phyloP scores from a whole-genome alignment of 441 rosid species.

The Raphanus hybrid region DNA sequence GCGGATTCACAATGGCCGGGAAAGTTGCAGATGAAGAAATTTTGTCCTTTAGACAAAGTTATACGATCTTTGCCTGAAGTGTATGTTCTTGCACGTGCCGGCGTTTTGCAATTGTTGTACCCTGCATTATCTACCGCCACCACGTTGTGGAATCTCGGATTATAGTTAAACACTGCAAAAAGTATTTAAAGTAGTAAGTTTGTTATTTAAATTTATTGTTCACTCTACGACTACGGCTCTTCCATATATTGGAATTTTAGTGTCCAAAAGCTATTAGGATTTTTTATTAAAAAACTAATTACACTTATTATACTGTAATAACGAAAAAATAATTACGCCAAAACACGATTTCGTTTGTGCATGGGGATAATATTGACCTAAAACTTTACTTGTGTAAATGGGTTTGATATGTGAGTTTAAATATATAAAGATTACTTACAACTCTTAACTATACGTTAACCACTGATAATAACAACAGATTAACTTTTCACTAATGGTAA shows the following conservation, averaged over 20 bases:
- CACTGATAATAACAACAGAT: neutral
- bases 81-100: conserved; percentile 42
- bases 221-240: no score
- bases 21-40: conserved; percentile 57
- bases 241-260: neutral
- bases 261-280: neutral
- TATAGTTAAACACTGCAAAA: conserved; percentile 62
- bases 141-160: conserved; percentile 54
- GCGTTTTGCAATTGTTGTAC: conserved; percentile 49
- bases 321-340: no score
- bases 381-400: conserved; percentile 12
- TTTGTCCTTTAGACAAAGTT: conserved; percentile 56
- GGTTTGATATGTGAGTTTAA: neutral
- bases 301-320: neutral
- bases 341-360: no score
- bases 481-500: neutral
- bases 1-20: conserved; percentile 55
- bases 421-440: neutral
- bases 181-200: no score
- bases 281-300: neutral
- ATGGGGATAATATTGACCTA: neutral
- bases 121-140: conserved; percentile 51
- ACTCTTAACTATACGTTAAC: neutral
- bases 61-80: conserved; percentile 61
- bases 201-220: no score